These are phyloP conservation scores for Fraxinus albicans DNA, from an alignment of 305 asterid species.

Conservation along the genomic window DNA sequence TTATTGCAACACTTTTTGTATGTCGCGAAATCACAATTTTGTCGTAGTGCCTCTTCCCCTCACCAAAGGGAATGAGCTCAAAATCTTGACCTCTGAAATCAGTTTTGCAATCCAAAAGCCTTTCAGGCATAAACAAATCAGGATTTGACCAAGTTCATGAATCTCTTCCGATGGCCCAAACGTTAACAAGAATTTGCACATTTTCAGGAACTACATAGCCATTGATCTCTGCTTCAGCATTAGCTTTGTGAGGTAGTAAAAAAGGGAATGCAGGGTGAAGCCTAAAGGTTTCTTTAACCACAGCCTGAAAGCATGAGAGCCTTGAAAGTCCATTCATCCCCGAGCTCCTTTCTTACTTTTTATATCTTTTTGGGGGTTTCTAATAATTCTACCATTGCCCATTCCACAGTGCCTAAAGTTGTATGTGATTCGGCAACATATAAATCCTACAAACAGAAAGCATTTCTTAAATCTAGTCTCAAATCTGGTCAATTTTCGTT, in stretches of 20 bases:
- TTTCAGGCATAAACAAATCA: conserved; percentile 27
- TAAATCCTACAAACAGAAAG: too few relatives aligned
- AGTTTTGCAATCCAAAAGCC: conserved; percentile 25
- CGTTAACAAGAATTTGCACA: conserved; percentile 25
- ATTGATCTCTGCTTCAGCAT: conserved; percentile 19
- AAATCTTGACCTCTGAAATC: conserved; percentile 29
- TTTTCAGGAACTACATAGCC: conserved; percentile 33
- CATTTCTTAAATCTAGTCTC: too few relatives aligned
- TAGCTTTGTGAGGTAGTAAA: conserved; percentile 27
- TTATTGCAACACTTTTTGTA: too few relatives aligned
- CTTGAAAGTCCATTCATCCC: not conserved
- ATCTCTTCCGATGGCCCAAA: conserved; percentile 41
- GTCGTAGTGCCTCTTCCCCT: conserved; percentile 27
- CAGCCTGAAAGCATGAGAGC: conserved; percentile 32
- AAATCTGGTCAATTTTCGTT: too few relatives aligned
- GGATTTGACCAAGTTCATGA: conserved; percentile 29
- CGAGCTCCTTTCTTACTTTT: conserved; percentile 21
- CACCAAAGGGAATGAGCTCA: conserved; percentile 37
- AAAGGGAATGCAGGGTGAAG: conserved; percentile 30
- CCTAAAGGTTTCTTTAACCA: conserved; percentile 38
- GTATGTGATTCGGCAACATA: conserved; percentile 7
- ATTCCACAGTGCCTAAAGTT: conserved; percentile 34
- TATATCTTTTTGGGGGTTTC: conserved; percentile 24
- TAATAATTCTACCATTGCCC: conserved; percentile 40
- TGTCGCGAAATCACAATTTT: too few relatives aligned